These are phyloP conservation scores for Euphorbia schlechtendalii DNA, from an alignment of 441 rosid species.

Conservation along the genomic window DNA sequence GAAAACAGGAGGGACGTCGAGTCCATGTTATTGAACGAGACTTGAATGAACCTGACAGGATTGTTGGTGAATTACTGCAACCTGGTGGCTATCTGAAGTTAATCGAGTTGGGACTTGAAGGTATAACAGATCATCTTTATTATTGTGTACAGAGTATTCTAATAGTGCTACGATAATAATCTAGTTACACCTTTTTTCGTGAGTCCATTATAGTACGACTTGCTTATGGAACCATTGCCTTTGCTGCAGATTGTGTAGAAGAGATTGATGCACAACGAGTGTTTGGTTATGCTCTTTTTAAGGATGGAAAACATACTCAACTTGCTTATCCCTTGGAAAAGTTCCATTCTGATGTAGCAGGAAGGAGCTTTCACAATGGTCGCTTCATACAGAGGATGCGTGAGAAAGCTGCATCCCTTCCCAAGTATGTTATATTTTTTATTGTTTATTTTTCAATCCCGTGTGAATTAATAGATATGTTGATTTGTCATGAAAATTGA, in stretches of 20 bases:
- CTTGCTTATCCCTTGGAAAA: constrained; percentile 57
- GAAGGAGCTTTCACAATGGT: constrained; percentile 76
- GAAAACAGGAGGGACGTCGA: constrained; percentile 72
- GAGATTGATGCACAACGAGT: constrained; percentile 69
- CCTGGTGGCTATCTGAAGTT: constrained; percentile 87
- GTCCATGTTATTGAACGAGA: constrained; percentile 80
- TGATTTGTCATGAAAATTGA: too few species aligned
- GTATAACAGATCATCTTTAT: too few species aligned
- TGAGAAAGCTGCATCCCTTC: constrained; percentile 56
- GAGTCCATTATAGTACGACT: too few species aligned
- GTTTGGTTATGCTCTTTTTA: constrained; percentile 60
- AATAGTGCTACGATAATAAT: too few species aligned
- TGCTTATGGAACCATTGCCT: not conserved
- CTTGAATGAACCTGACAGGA: constrained; percentile 70
- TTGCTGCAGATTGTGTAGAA: constrained; percentile 54
- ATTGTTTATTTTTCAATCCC: too few species aligned
- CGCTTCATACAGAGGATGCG: constrained; percentile 77
- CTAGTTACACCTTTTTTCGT: too few species aligned
- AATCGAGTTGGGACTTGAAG: constrained; percentile 73
- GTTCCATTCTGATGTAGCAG: constrained; percentile 55
- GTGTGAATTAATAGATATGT: too few species aligned
- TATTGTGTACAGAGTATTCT: too few species aligned
- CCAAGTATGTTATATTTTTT: constrained; percentile 32
- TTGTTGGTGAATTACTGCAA: constrained; percentile 78
- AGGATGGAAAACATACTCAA: constrained; percentile 49